phyloP scores from a whole-genome alignment of 805 yeast genomes.

The Lachancea sp. region DNA sequence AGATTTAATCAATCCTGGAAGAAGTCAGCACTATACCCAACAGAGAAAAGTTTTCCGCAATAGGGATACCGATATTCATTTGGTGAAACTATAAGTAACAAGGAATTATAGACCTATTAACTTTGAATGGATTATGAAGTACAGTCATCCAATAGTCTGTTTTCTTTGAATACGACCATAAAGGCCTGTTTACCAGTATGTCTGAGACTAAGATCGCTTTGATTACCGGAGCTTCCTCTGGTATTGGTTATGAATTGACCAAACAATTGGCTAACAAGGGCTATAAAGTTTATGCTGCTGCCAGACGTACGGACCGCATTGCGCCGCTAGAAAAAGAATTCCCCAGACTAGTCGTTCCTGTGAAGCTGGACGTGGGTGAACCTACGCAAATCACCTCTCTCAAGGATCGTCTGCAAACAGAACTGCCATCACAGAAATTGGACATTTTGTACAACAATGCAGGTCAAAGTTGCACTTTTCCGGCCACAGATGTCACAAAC shows the following conservation, averaged over 20 bases:
- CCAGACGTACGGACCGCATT: constrained; percentile 61
- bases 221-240: constrained; percentile 55
- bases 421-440: constrained; percentile 42
- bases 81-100: too few species aligned
- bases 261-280: constrained; percentile 45
- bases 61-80: too few species aligned
- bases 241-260: constrained; percentile 49
- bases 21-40: neutral
- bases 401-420: constrained; percentile 36
- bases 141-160: too few species aligned
- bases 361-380: constrained; percentile 54
- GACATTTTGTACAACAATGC: constrained; percentile 71
- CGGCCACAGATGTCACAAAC: constrained; percentile 61
- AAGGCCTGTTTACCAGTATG: constrained; percentile 1
- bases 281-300: constrained; percentile 63
- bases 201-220: constrained; percentile 38
- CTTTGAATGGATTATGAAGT: too few species aligned
- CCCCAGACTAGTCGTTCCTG: constrained; percentile 36
- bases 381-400: constrained; percentile 41
- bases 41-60: neutral
- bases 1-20: neutral
- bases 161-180: neutral
- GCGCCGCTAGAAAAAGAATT: constrained; percentile 35
- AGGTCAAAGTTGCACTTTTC: constrained; percentile 66
- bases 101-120: too few species aligned